Evolutionary conservation across 805 yeast genomes (phyloP).

Genomic region (Clavispora vitiphila): DNA sequence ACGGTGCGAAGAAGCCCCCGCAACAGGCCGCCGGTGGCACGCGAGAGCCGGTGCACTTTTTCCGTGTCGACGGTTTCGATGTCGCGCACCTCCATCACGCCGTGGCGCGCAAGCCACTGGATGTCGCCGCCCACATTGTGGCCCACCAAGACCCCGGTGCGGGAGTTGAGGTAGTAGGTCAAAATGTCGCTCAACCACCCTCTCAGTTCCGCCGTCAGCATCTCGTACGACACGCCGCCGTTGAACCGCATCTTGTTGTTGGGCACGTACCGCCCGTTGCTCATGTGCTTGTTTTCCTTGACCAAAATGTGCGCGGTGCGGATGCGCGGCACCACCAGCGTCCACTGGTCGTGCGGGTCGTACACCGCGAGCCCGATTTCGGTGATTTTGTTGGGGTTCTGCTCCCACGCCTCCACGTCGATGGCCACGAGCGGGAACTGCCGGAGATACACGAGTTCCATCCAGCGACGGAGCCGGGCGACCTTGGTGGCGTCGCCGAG

Average conservation of each 20-base stretch:
- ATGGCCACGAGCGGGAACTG: slow-evolving; percentile 20
- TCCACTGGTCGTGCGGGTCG: slow-evolving; percentile 17
- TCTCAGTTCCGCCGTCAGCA: slow-evolving; percentile 9
- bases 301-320: slow-evolving; percentile 17
- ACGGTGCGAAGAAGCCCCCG: slow-evolving; percentile 17
- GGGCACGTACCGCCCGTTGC: slow-evolving; percentile 19
- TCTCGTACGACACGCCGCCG: slow-evolving; percentile 19
- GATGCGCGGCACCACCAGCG: slow-evolving; percentile 15
- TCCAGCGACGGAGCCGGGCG: slow-evolving; percentile 8
- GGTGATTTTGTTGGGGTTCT: slow-evolving; percentile 13
- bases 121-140: slow-evolving; percentile 15
- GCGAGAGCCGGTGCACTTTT: slow-evolving; percentile 11
- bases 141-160: slow-evolving; percentile 17
- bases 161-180: slow-evolving; percentile 12
- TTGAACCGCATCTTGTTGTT: slow-evolving; percentile 17
- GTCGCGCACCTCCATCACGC: slow-evolving; percentile 4
- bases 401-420: slow-evolving; percentile 25
- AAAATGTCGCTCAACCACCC: slow-evolving; percentile 9
- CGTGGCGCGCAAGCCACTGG: slow-evolving; percentile 11
- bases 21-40: slow-evolving; percentile 16
- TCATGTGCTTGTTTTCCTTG: slow-evolving; percentile 13
- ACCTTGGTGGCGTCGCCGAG: slow-evolving; percentile 7
- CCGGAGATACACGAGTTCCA: slow-evolving; percentile 19
- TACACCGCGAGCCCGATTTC: slow-evolving; percentile 23
- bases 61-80: slow-evolving; percentile 18